phyloP scores from a whole-genome alignment of 805 yeast genomes.

The Ogataea nakhonphanomensis region DNA sequence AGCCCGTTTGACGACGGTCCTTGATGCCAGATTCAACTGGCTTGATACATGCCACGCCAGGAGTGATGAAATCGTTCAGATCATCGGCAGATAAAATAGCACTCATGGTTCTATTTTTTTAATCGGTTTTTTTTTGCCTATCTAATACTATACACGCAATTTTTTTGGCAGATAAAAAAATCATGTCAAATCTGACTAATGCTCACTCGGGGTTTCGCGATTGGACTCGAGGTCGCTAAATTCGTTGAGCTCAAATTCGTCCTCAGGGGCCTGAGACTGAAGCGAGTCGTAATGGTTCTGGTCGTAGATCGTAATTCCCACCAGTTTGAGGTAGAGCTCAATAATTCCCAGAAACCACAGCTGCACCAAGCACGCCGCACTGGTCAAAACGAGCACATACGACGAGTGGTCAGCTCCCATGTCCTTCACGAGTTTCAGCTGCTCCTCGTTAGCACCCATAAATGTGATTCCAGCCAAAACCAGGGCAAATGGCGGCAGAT shows the following conservation, averaged over 20 bases:
- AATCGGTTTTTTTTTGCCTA: constrained; percentile 8
- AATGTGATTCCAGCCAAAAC: constrained; percentile 76
- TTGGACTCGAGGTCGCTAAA: constrained; percentile 25
- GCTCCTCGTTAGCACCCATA: constrained; percentile 94
- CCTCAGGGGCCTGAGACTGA: constrained; percentile 10
- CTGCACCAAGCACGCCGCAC: constrained; percentile 70
- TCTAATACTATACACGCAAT: constrained; percentile 2
- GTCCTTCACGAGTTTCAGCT: constrained; percentile 62
- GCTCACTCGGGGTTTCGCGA: constrained; percentile 18
- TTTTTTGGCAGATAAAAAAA: not conserved
- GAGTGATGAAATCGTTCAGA: constrained; percentile 89
- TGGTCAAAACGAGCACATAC: constrained; percentile 65
- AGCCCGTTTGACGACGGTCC: constrained; percentile 27
- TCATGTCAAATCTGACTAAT: not conserved
- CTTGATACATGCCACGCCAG: constrained; percentile 92
- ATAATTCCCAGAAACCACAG: constrained; percentile 63
- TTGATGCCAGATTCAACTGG: constrained; percentile 51
- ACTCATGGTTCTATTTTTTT: constrained; percentile 51
- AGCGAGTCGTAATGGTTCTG: constrained; percentile 15
- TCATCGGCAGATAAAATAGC: constrained; percentile 86
- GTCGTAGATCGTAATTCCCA: constrained; percentile 24
- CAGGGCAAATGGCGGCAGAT: constrained; percentile 78
- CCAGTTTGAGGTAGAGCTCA: constrained; percentile 52
- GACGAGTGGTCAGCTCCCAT: constrained; percentile 84
- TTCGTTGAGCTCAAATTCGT: constrained; percentile 28